A percentile compares a stretch with the other conserved stretches of the same genome.
phyloP scores from a whole-genome alignment of 495 filamentous ascomycete species.

The Penicillium samsonianum region DNA sequence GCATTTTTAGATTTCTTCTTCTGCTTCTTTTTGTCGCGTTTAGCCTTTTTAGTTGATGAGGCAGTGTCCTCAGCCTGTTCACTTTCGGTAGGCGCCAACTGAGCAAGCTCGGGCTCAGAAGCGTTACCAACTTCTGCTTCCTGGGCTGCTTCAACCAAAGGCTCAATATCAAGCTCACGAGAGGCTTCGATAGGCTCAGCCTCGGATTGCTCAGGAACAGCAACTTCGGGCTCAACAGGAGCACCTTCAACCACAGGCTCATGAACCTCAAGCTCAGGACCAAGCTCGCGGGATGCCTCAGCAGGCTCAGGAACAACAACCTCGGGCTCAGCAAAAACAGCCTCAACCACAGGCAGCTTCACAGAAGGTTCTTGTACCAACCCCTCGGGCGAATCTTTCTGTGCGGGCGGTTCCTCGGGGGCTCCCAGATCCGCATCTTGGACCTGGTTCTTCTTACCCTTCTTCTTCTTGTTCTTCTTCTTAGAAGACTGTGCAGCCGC shows the following conservation, averaged over 20 bases:
- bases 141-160: constrained; percentile 2
- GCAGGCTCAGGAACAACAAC: background rate
- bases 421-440: constrained; percentile 22
- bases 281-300: constrained; percentile 11
- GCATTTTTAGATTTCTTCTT: constrained; percentile 37
- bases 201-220: background rate
- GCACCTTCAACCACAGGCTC: constrained; percentile 3
- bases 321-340: constrained; percentile 13
- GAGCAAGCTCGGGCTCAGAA: constrained; percentile 12
- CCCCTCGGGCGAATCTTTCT: background rate
- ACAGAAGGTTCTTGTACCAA: constrained; percentile 3
- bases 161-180: background rate
- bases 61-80: constrained; percentile 19
- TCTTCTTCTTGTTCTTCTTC: constrained; percentile 45
- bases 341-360: background rate
- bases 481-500: constrained; percentile 25
- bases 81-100: constrained; percentile 7
- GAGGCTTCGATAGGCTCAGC: constrained; percentile 2
- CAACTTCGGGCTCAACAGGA: background rate
- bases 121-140: constrained; percentile 3
- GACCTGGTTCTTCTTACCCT: constrained; percentile 34
- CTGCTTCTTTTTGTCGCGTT: constrained; percentile 40
- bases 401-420: background rate
- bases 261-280: background rate
- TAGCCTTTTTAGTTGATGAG: constrained; percentile 37